These are phyloP conservation scores for Plenodomus tracheiphilus DNA, from an alignment of 2,329 filamentous ascomycete genomes.

Conservation along the genomic window DNA sequence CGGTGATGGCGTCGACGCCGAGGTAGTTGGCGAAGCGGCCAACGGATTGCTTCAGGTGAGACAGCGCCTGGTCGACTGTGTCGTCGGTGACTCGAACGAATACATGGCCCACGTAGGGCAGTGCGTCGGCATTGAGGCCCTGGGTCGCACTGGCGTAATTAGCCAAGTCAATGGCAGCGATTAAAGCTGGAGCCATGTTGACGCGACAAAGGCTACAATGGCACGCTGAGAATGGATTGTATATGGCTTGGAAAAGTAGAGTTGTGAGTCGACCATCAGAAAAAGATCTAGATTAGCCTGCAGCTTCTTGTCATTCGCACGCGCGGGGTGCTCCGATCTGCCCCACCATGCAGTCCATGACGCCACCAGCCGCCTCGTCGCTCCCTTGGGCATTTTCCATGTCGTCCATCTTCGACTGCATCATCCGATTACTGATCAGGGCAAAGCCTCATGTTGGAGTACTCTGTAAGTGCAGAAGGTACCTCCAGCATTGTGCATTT, in stretches of 20 bases:
- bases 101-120: slow-evolving; percentile 63
- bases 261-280: slow-evolving; percentile 9
- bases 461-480: no score
- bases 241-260: not conserved
- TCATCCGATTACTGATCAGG: no score
- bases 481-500: no score
- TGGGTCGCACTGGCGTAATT: slow-evolving; percentile 49
- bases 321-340: slow-evolving; percentile 12
- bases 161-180: slow-evolving; percentile 54
- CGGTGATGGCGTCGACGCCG: slow-evolving; percentile 71
- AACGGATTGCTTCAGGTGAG: slow-evolving; percentile 61
- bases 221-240: not conserved
- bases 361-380: not conserved
- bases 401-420: no score
- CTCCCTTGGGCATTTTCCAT: no score
- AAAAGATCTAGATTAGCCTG: slow-evolving; percentile 2
- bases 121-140: slow-evolving; percentile 54
- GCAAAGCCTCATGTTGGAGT: no score
- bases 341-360: not conserved
- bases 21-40: slow-evolving; percentile 67
- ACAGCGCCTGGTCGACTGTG: slow-evolving; percentile 51
- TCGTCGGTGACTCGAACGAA: slow-evolving; percentile 57
- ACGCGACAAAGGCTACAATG: not conserved
- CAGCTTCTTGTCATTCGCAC: not conserved
- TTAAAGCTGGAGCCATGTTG: slow-evolving; percentile 50